Conservation (phyloP, 345 rosid genomes). For the Arabidopsis thaliana region TAIR10.1 NC_003071.7:12251501-12252000, state of each 20-base stretch:
- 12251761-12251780: not conserved
- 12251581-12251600: too few species aligned
- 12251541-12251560: slow-evolving; percentile 35
- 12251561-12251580: slow-evolving; percentile 22
- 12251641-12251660: not conserved
- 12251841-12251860: slow-evolving; percentile 82
- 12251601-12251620: not conserved
- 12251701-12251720: not conserved
- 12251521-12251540: slow-evolving; percentile 15
- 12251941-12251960: slow-evolving; percentile 83
- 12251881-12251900: slow-evolving; percentile 70
- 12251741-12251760: not conserved
- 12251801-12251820: slow-evolving; percentile 42
- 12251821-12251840: slow-evolving; percentile 6
- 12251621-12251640: not conserved
- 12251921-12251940: slow-evolving; percentile 69
- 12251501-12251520: not conserved
- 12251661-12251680: not conserved
- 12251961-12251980: slow-evolving; percentile 84
- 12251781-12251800: slow-evolving; percentile 13
- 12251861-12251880: slow-evolving; percentile 63
- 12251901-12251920: slow-evolving; percentile 46
- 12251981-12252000: slow-evolving; percentile 81
- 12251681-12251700: too few species aligned
- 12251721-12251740: not conserved